Evolutionary conservation across 768 basidiomycete species (phyloP).

Genomic region (Hemileccinum impolitum): DNA sequence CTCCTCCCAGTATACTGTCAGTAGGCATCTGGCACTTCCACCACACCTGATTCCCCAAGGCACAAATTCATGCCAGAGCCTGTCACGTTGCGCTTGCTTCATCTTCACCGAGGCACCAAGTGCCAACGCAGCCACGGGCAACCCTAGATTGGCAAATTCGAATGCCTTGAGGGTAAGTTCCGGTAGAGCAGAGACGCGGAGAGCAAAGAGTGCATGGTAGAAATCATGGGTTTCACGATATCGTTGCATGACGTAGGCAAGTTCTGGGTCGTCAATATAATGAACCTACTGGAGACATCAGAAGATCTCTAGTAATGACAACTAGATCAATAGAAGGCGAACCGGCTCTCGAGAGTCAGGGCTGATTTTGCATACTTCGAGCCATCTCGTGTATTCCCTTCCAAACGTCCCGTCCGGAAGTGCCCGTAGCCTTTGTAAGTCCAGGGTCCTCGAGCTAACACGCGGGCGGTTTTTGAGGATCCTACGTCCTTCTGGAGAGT

Average conservation of each 20-base stretch:
- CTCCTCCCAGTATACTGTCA: conserved; percentile 95
- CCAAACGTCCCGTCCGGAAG: conserved; percentile 84
- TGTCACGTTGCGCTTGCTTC: conserved; percentile 41
- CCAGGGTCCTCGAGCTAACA: conserved; percentile 71
- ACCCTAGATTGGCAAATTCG: conserved; percentile 87
- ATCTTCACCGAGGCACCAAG: conserved; percentile 45
- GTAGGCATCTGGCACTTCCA: conserved; percentile 65
- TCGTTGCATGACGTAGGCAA: conserved; percentile 97
- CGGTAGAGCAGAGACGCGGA: conserved; percentile 86
- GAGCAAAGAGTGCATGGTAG: conserved; percentile 86
- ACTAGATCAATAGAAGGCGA: conserved; percentile 19
- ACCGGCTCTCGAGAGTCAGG: conserved; percentile 95
- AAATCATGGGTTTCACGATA: conserved; percentile 99
- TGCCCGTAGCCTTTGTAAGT: conserved; percentile 61
- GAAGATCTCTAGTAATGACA: background rate
- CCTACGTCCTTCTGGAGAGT: conserved; percentile 74
- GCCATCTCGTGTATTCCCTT: conserved; percentile 83
- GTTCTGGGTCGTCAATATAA: conserved; percentile 91
- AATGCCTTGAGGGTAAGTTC: conserved; percentile 95
- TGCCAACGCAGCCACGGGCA: conserved; percentile 84
- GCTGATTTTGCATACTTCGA: conserved; percentile 81
- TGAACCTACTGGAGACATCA: conserved; percentile 59
- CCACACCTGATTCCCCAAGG: conserved; percentile 93
- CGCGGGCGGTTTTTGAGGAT: conserved; percentile 83
- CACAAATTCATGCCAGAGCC: conserved; percentile 77